A percentile compares a stretch with the other conserved stretches of the same genome.
Conservation (phyloP, 179 eudicot genomes). For the Beta macrorhiza region DNA sequence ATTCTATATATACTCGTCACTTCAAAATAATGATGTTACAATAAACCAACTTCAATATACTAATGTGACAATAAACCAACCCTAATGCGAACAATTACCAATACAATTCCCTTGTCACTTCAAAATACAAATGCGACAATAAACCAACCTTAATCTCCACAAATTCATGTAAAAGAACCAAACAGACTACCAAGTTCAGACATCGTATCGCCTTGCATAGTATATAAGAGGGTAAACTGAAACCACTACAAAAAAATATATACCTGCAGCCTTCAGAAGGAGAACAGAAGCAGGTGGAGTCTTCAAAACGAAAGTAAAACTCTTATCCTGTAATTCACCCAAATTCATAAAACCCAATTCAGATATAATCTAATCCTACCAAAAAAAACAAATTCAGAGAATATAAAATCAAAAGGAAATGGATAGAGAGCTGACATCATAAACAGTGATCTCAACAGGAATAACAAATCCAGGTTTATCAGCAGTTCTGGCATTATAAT, state of each 20-base stretch:
- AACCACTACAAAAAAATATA: not conserved
- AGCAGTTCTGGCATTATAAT: constrained; percentile 93
- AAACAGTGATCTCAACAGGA: constrained; percentile 97
- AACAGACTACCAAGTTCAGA: too few relatives aligned
- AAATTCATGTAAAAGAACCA: not conserved
- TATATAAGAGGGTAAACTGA: not conserved
- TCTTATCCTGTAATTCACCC: constrained; percentile 61
- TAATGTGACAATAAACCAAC: not conserved
- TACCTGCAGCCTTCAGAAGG: constrained; percentile 92
- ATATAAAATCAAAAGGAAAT: not conserved
- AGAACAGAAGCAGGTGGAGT: constrained; percentile 99
- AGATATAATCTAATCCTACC: constrained; percentile 11
- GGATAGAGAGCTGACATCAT: constrained; percentile 46
- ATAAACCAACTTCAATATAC: too few relatives aligned
- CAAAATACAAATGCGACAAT: not conserved
- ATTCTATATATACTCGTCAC: not conserved
- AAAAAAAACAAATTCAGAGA: not conserved
- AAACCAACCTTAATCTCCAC: not conserved
- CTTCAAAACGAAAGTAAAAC: constrained; percentile 88
- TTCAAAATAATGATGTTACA: not conserved
- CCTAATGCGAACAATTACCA: not conserved
- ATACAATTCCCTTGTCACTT: not conserved
- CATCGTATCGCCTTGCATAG: too few relatives aligned
- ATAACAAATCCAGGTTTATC: constrained; percentile 88
- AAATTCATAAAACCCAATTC: not conserved